phyloP scores from a whole-genome alignment of 2,329 filamentous ascomycete genomes.

The Alternaria incomplexa region DNA sequence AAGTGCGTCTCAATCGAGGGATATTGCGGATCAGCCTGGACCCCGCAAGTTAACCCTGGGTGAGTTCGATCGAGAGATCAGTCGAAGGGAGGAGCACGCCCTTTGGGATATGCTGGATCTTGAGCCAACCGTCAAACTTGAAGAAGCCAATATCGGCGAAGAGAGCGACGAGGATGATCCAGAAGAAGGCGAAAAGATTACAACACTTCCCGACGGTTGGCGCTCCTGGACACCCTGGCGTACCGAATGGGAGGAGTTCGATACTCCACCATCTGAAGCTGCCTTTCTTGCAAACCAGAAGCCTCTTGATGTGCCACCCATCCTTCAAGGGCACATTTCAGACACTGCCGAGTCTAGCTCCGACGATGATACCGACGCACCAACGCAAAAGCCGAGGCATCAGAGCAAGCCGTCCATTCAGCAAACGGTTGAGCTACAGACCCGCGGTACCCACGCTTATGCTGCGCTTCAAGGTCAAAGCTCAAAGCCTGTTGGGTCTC shows the following conservation, averaged over 20 bases:
- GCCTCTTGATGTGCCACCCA: not conserved
- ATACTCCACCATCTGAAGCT: constrained; percentile 7
- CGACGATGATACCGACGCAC: constrained; percentile 1
- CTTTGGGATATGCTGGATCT: constrained; percentile 54
- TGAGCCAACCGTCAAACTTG: constrained; percentile 15
- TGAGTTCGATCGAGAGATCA: constrained; percentile 54
- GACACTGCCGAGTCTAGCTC: not conserved
- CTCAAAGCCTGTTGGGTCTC: not conserved
- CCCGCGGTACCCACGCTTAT: constrained; percentile 28
- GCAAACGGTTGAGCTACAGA: constrained; percentile 22
- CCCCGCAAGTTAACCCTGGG: constrained; percentile 37
- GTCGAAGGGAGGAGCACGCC: constrained; percentile 52
- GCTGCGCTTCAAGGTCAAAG: constrained; percentile 26
- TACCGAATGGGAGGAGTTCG: constrained; percentile 57
- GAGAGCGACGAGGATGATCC: constrained; percentile 19
- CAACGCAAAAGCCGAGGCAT: not conserved
- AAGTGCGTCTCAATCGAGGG: not conserved
- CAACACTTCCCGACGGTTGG: constrained; percentile 55
- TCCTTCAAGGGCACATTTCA: not conserved
- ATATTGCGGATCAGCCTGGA: not conserved
- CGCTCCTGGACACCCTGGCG: constrained; percentile 54
- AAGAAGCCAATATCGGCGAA: constrained; percentile 29
- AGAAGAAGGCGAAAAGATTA: constrained; percentile 29
- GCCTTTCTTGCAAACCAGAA: constrained; percentile 30
- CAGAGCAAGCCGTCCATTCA: not conserved